phyloP scores from a whole-genome alignment of 108 stramenopile species.

The Cyclotella sp. region DNA sequence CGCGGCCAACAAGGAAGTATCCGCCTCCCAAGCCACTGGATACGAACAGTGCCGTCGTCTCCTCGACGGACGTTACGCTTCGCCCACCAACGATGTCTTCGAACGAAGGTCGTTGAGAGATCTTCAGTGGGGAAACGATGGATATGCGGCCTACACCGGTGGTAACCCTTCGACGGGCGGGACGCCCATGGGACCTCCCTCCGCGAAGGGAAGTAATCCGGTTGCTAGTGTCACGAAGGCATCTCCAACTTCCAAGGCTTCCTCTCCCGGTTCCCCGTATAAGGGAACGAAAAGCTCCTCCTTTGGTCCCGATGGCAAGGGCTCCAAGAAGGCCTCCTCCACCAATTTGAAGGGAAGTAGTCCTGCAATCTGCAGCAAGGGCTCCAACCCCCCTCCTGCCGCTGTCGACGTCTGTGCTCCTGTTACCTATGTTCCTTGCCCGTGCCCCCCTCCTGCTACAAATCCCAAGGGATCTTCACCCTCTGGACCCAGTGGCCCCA shows the following conservation, averaged over 20 bases:
- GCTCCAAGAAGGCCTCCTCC: too few relatives aligned
- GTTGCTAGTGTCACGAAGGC: background rate
- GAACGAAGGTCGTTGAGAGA: constrained; percentile 4
- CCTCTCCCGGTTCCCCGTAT: background rate
- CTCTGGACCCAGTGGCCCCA: background rate
- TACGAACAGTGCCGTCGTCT: constrained; percentile 22
- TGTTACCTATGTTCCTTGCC: constrained; percentile 1
- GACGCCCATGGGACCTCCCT: background rate
- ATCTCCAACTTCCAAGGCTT: background rate
- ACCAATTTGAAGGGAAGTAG: too few relatives aligned
- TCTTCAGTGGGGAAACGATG: constrained; percentile 15
- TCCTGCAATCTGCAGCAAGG: background rate
- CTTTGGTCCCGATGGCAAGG: too few relatives aligned
- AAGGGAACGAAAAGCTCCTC: background rate
- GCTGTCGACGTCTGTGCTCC: constrained; percentile 5
- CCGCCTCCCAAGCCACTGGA: constrained; percentile 13
- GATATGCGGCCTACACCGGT: background rate
- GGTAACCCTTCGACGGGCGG: background rate
- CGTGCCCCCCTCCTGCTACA: background rate
- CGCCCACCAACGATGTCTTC: constrained; percentile 18
- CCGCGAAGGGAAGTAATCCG: background rate
- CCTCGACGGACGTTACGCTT: constrained; percentile 13
- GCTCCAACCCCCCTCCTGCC: background rate
- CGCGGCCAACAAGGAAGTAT: background rate
- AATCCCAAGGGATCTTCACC: background rate